Base-by-base conservation (phyloP, 2,329 filamentous ascomycete species). In the Chrysosporium keratinophilum region DNA sequence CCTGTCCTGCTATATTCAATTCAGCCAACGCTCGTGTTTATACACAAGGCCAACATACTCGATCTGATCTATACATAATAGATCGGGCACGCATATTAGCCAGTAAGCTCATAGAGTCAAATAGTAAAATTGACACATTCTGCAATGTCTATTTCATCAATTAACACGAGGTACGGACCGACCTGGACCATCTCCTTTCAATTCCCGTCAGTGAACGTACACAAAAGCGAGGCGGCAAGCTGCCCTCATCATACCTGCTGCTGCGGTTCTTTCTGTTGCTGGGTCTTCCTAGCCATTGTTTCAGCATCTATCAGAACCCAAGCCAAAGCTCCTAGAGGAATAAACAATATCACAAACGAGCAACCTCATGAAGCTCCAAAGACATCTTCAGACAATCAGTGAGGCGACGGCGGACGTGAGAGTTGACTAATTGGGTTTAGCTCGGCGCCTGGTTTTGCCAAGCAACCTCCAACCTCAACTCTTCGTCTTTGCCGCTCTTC, bases 131-230 rank as follows among this genome's bases (percentile, higher is more conserved):
- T 44, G 40, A 23, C 17, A 35, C 43, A 42, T 44, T 2, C 3
- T 28, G 23, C 31, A 37, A 11, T 11, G 23, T 43, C 14, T 37
- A 44, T 9, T 51, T 28, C 20, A 15, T 33, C 34, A 56, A 58
- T 47, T 54, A 55, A 56, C 55, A 56, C 60, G 65, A 65, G 62
- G 64, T 64, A 85, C 83, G 79, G 84, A 97, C 93, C 91, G 77
- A 98, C 90, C 85, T 98, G 91, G 63, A 96, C 88, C 93, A 98
- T 98, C 79, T 98, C 93, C 88, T 97, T 53, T n/a, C 6, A 23
- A 49, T 52, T 46, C 12, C 40, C 34, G 48, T 55, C 43, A 57
- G 54, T 37, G 33, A 48, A 34, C 19, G 28, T 37, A 50, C 28
- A 19, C 20, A 11, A 45, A 23, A 31, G 28, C n/a, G 11, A 41